Base-by-base conservation (phyloP, 2,329 filamentous ascomycete species). In the Ophiostoma montium region DNA sequence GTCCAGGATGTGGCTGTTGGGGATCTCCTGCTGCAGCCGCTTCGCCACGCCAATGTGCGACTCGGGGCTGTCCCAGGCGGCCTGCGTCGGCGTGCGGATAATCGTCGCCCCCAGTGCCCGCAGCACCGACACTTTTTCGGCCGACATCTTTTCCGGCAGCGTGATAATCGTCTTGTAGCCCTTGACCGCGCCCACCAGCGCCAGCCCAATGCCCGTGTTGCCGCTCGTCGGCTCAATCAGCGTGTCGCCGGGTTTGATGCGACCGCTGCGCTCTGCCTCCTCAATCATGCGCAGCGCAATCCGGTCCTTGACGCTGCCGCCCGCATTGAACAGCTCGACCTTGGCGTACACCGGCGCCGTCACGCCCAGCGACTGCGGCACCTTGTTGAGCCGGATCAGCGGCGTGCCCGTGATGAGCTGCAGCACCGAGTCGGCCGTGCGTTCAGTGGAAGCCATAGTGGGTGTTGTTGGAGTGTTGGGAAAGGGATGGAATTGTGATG, bases 101-200 rank as follows among this genome's bases (percentile, higher is more conserved):
- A 98, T 96, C 62, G 94, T 95, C 38, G 92, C 92, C 55, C 90
- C 90, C 47, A 98, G 76, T 30, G 92, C 90, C 59, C 88, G 85
- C 54, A 98, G 75, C 27, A 98, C 46, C 2, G 90, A 84, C 35
- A 98, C 92, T 68, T 98, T 98, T 68, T 98, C 92, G 44, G 88
- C 85, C 1, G 88, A 95, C 92, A 98, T 98, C 74, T 98, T 98
- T 70, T 98, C 92, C 47, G 92, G 92, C 42, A 98, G 78, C 11
- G 92, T 98, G 65, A 98, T 98, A 68, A 98, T 96, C 36, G 89
- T 94, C 68, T 90, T 90, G 75, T 96, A 98, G 57, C 89, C 90
- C 71, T 95, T 96, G 61, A 98, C 85, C 15, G 92, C 92, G 51
- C 80, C 90, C 16, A 96, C 90, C 32, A 98, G 79, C 27, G 92